These are phyloP conservation scores for Euphrasia arctica DNA, from an alignment of 305 asterid genomes.

Conservation along the genomic window DNA sequence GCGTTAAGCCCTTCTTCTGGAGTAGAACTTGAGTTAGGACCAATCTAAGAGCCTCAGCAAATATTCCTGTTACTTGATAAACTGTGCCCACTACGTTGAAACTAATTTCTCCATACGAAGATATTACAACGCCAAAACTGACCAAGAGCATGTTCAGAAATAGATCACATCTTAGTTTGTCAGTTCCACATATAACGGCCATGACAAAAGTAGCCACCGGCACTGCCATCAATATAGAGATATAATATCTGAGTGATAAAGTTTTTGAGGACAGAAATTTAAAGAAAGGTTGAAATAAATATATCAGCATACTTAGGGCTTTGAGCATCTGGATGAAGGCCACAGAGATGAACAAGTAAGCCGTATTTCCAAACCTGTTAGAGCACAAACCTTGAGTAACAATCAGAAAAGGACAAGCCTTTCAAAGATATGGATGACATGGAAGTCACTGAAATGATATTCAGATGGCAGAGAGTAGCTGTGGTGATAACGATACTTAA, in stretches of 20 bases:
- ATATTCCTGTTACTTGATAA: slow-evolving; percentile 96
- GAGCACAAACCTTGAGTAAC: slow-evolving; percentile 25
- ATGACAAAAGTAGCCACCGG: slow-evolving; percentile 96
- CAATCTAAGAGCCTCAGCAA: slow-evolving; percentile 97
- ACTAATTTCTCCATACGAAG: slow-evolving; percentile 97
- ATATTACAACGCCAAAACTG: slow-evolving; percentile 93
- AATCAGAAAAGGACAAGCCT: slow-evolving; percentile 19
- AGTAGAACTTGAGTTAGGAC: slow-evolving; percentile 98
- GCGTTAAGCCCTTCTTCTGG: slow-evolving; percentile 95
- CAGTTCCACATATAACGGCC: slow-evolving; percentile 97
- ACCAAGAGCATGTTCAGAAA: slow-evolving; percentile 93
- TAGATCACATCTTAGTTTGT: slow-evolving; percentile 84
- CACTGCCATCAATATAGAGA: slow-evolving; percentile 60
- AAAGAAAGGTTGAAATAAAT: slow-evolving; percentile 22
- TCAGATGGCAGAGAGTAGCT: slow-evolving; percentile 14
- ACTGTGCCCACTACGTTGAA: slow-evolving; percentile 94
- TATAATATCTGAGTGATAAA: slow-evolving; percentile 32
- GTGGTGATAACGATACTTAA: slow-evolving; percentile 7
- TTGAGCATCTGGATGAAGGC: slow-evolving; percentile 99
- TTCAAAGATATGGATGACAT: slow-evolving; percentile 15
- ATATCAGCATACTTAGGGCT: slow-evolving; percentile 78
- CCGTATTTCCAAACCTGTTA: slow-evolving; percentile 80
- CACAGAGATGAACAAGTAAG: slow-evolving; percentile 86
- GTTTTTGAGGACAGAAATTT: slow-evolving; percentile 22
- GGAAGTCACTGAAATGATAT: slow-evolving; percentile 22